These are phyloP conservation scores for Rubus idaeus DNA, from an alignment of 306 rosid genomes.

Conservation along the genomic window DNA sequence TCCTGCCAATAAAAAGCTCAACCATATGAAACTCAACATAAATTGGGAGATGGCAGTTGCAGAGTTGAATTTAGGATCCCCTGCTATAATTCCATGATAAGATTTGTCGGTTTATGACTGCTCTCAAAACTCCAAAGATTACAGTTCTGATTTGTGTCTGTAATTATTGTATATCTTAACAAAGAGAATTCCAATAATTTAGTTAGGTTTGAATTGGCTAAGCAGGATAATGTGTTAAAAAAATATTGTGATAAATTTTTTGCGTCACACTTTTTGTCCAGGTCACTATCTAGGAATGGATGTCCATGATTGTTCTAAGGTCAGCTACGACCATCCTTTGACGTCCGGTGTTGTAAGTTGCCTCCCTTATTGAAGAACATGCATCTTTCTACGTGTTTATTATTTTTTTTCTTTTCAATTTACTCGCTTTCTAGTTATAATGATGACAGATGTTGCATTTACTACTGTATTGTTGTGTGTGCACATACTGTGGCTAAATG, in stretches of 20 bases:
- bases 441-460: not conserved
- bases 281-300: slow-evolving; percentile 98
- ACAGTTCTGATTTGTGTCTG: not conserved
- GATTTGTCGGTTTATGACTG: not conserved
- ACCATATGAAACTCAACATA: not conserved
- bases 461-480: not conserved
- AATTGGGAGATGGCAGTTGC: not conserved
- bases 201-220: slow-evolving; percentile 11
- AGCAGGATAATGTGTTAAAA: not conserved
- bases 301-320: slow-evolving; percentile 76
- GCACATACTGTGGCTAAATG: slow-evolving; percentile 6
- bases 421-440: not conserved
- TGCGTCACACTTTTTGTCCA: slow-evolving; percentile 23
- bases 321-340: slow-evolving; percentile 62
- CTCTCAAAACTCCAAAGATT: slow-evolving; percentile 2
- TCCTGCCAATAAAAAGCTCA: not conserved
- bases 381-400: not conserved
- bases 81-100: not conserved
- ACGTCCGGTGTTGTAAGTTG: slow-evolving; percentile 96
- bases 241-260: not conserved
- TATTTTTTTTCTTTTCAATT: not conserved
- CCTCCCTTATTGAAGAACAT: slow-evolving; percentile 29
- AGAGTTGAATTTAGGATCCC: not conserved
- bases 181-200: not conserved
- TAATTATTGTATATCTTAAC: not conserved